These are phyloP conservation scores for Phytophthora idaei DNA, from an alignment of 352 stramenopile genomes.

Conservation along the genomic window DNA sequence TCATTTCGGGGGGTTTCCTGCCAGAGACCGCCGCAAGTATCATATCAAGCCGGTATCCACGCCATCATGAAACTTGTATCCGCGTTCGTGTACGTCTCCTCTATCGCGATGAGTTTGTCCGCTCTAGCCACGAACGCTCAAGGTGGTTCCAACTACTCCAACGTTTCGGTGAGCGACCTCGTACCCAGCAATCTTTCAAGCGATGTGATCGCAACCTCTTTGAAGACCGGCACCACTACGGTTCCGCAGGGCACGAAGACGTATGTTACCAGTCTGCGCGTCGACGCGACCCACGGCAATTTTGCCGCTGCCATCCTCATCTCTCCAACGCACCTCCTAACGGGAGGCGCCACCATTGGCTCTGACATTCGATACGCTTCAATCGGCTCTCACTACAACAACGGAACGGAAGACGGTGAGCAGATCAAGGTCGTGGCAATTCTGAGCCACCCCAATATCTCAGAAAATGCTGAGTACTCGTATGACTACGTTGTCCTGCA, in stretches of 20 bases:
- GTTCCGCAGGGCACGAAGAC: slow-evolving; percentile 44
- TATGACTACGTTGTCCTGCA: slow-evolving; percentile 57
- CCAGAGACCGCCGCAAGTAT: not conserved
- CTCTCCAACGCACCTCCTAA: slow-evolving; percentile 14
- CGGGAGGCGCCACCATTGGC: not conserved
- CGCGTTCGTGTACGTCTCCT: not conserved
- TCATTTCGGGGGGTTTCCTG: slow-evolving; percentile 18
- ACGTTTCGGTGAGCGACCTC: slow-evolving; percentile 7
- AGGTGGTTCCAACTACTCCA: slow-evolving; percentile 8
- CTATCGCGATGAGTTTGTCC: not conserved
- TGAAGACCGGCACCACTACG: slow-evolving; percentile 7
- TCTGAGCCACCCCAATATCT: slow-evolving; percentile 13
- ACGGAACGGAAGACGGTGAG: slow-evolving; percentile 21
- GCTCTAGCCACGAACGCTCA: not conserved
- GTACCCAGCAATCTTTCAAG: slow-evolving; percentile 36
- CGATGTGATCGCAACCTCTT: slow-evolving; percentile 18
- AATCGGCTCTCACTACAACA: slow-evolving; percentile 25
- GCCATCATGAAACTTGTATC: slow-evolving; percentile 10
- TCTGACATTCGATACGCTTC: slow-evolving; percentile 16
- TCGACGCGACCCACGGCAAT: slow-evolving; percentile 15
- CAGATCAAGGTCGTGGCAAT: slow-evolving; percentile 23
- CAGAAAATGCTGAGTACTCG: slow-evolving; percentile 1
- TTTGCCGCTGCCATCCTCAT: slow-evolving; percentile 20
- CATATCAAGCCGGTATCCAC: not conserved
- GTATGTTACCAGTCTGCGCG: slow-evolving; percentile 30